A percentile compares a stretch with the other conserved stretches of the same genome.
Evolutionary conservation across 768 basidiomycete genomes (phyloP).

Genomic region (Tulasnella sp.): DNA sequence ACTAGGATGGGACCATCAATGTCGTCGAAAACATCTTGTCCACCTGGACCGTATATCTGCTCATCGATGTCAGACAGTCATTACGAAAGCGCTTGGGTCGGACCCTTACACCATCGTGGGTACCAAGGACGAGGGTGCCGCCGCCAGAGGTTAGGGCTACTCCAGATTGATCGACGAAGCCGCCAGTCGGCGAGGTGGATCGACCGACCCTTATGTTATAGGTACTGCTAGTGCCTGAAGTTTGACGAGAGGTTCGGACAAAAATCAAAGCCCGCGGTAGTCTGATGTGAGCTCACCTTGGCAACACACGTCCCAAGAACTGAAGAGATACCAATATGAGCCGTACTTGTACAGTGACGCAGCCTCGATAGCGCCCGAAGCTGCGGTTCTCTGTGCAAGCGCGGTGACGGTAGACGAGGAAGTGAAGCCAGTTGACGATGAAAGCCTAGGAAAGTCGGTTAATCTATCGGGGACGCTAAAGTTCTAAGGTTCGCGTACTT

Average conservation of each 20-base stretch:
- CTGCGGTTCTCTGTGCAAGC: conserved; percentile 41
- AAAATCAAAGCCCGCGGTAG: background rate
- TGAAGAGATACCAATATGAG: conserved; percentile 48
- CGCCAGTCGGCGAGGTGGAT: conserved; percentile 37
- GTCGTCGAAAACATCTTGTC: conserved; percentile 42
- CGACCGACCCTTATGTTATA: conserved; percentile 56
- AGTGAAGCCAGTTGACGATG: conserved; percentile 39
- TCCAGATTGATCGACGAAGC: conserved; percentile 43
- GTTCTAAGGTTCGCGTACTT: background rate
- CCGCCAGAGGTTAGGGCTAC: conserved; percentile 43
- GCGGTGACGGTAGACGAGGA: conserved; percentile 36
- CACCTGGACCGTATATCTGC: conserved; percentile 44
- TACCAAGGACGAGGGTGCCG: conserved; percentile 34
- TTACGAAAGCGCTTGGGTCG: background rate
- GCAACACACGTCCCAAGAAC: conserved; percentile 50
- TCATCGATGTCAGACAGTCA: background rate
- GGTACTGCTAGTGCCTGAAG: conserved; percentile 39
- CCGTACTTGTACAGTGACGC: conserved; percentile 40
- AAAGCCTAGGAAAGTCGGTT: conserved; percentile 27
- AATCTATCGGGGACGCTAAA: background rate
- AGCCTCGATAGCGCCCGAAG: conserved; percentile 45
- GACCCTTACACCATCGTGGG: background rate
- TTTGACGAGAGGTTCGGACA: background rate
- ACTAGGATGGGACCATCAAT: conserved; percentile 42
- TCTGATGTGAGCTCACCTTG: conserved; percentile 30